Evolutionary conservation across 441 rosid genomes (phyloP).

Genomic region (Macaranga tanarius): DNA sequence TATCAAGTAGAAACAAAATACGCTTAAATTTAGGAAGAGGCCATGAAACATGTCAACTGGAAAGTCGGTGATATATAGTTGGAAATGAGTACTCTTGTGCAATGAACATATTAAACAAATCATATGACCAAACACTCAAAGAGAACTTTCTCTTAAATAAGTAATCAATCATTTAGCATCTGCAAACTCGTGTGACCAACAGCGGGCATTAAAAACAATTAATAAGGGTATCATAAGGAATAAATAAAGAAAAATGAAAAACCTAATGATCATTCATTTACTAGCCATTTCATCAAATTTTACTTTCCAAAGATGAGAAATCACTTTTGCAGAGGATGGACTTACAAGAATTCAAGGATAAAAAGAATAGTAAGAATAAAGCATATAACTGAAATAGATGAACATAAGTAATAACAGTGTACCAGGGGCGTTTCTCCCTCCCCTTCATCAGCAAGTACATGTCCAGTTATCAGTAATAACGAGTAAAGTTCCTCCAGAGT

Average conservation of each 20-base stretch:
- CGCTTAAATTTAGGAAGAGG: neutral
- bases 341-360: neutral
- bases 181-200: neutral
- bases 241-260: constrained; percentile 3
- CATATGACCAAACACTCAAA: neutral
- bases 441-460: constrained; percentile 98
- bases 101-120: neutral
- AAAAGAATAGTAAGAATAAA: neutral
- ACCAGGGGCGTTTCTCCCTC: constrained; percentile 99
- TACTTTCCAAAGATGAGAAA: neutral
- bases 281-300: neutral
- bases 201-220: neutral
- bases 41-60: neutral
- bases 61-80: neutral
- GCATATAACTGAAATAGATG: constrained; percentile 3
- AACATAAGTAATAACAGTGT: constrained; percentile 21
- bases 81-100: neutral
- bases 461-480: constrained; percentile 79
- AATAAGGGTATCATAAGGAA: neutral
- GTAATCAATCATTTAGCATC: neutral
- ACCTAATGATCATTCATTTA: constrained; percentile 5
- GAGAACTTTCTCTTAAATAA: constrained; percentile 6
- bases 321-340: neutral
- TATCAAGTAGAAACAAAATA: neutral
- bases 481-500: constrained; percentile 93